Conservation (phyloP, 2,329 filamentous ascomycete genomes). For the Apiospora sp. region DNA sequence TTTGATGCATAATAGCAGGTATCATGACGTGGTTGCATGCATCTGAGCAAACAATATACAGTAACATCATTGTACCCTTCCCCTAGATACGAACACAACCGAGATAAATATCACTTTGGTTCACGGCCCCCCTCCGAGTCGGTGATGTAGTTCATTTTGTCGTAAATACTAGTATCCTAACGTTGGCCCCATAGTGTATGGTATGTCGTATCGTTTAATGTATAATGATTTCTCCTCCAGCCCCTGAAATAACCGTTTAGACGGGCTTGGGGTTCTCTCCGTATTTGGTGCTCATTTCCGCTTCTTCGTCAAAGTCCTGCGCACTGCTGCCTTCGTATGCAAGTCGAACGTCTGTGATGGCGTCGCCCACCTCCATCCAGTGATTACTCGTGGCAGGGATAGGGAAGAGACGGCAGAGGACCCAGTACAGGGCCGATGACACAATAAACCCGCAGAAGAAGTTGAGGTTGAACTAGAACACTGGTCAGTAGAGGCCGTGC, state of each 20-base stretch:
- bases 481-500: not conserved
- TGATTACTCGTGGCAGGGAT: constrained; percentile 75
- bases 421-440: constrained; percentile 71
- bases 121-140: not conserved
- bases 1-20: not conserved
- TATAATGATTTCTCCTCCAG: not conserved
- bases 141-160: not conserved
- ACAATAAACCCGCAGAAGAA: constrained; percentile 88
- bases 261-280: constrained; percentile 17
- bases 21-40: not conserved
- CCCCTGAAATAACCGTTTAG: not conserved
- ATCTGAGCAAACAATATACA: not conserved
- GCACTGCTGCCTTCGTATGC: constrained; percentile 53
- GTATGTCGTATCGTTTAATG: not conserved
- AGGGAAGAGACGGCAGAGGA: constrained; percentile 72
- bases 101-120: not conserved
- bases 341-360: constrained; percentile 62
- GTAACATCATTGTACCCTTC: not conserved
- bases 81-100: not conserved
- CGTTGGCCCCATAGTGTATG: not conserved
- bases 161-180: not conserved
- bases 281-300: constrained; percentile 35
- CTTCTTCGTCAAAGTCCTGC: constrained; percentile 49
- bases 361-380: constrained; percentile 60
- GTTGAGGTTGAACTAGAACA: constrained; percentile 75